A percentile compares a stretch with the other conserved stretches of the same genome.
phyloP scores from a whole-genome alignment of 805 yeast species.

The Danielia oregonensis region DNA sequence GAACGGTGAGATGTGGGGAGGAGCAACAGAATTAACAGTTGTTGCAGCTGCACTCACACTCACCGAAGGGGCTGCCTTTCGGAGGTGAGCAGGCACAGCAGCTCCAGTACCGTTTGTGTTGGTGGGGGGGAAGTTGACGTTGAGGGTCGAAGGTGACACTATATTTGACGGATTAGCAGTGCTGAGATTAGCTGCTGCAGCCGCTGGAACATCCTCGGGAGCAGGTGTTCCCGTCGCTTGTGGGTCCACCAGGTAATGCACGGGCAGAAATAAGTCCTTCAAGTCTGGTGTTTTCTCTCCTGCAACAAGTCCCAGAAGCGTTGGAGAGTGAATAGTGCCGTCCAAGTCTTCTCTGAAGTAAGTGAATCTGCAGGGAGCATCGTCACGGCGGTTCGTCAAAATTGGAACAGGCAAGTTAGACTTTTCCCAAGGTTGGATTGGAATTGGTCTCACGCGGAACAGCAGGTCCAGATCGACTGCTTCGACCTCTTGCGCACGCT shows the following conservation, averaged over 20 bases:
- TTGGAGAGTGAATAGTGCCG: constrained; percentile 87
- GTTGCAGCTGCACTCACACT: background rate
- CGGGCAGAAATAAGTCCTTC: constrained; percentile 56
- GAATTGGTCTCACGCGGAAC: constrained; percentile 66
- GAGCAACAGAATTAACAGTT: constrained; percentile 7
- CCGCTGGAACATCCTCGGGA: background rate
- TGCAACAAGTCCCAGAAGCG: constrained; percentile 64
- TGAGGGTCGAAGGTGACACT: too few species aligned
- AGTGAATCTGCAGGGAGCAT: constrained; percentile 62
- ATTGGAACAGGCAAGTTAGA: constrained; percentile 29
- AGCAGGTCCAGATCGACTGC: constrained; percentile 31
- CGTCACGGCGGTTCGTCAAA: constrained; percentile 37
- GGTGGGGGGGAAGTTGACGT: too few species aligned
- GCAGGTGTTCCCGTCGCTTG: constrained; percentile 1
- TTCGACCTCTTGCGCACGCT: constrained; percentile 24
- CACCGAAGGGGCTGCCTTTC: background rate
- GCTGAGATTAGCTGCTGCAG: background rate
- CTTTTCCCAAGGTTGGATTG: constrained; percentile 70
- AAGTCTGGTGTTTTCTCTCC: constrained; percentile 32
- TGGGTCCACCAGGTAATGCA: constrained; percentile 26
- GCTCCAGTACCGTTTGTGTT: background rate
- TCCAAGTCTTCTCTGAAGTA: constrained; percentile 88
- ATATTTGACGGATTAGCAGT: background rate
- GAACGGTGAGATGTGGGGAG: constrained; percentile 28
- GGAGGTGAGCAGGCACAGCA: too few species aligned